Evolutionary conservation across 768 basidiomycete genomes (phyloP), one percentile per base, ranked within the genome.

Genomic region (Calocera viscosa): DNA sequence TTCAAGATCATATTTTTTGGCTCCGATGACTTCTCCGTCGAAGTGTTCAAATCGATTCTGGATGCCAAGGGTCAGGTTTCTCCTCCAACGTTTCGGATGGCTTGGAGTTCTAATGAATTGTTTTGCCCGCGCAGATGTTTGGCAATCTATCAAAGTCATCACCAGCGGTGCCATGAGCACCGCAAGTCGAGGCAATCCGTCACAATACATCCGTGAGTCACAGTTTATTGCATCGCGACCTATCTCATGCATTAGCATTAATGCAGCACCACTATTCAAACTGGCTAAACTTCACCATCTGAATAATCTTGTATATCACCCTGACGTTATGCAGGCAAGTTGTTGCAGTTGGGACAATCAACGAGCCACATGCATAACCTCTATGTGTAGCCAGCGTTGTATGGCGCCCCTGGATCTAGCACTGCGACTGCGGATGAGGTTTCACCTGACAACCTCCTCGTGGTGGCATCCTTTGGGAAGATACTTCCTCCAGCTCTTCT

Each of bases 391-490:
- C 35, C 35, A 38, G n/a, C n/a, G n/a, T n/a, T n/a, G n/a, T n/a
- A n/a, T n/a, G n/a, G n/a, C n/a, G n/a, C n/a, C n/a, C n/a, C n/a
- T n/a, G n/a, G n/a, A n/a, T n/a, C n/a, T n/a, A n/a, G n/a, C n/a
- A n/a, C n/a, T n/a, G n/a, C n/a, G n/a, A n/a, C n/a, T n/a, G 14
- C 35, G 35, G 35, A 14, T 5, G 35, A 38, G 35, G 14, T 14
- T 14, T 5, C 7, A 39, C 72, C 66, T 1, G 75, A 80, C 14
- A 83, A 89, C 68, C 72, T 94, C 33, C 80, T 96, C 10, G 72
- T 97, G 5, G 93, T 93, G 0, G 91, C 94, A 5, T 95, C 94
- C 0, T 95, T 95, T 69, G 94, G 94, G 0, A 87, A 89, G 53
- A 92, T 94, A 70, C 81, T 97, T 14, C 82, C 90, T 0, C 73